Conservation (phyloP, 2,329 filamentous ascomycete genomes). For the Colletotrichum tropicale region DNA sequence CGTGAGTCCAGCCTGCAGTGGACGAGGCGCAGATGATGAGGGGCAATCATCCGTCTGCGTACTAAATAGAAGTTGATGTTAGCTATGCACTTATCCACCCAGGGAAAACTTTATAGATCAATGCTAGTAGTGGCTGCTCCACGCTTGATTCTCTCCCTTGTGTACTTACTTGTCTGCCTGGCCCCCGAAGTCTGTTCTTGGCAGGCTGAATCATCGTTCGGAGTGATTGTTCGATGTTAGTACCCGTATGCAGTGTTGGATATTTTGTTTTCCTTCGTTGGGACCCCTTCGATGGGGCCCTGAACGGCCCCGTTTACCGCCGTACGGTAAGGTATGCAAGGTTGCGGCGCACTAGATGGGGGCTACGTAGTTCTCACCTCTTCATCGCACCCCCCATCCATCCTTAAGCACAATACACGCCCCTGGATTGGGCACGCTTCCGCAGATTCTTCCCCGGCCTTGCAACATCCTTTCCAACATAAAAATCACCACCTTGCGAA, state of each 20-base stretch:
- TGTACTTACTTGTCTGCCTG: background rate
- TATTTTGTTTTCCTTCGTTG: background rate
- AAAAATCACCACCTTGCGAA: background rate
- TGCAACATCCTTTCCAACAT: background rate
- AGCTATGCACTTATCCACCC: too few relatives aligned
- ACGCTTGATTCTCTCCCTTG: background rate
- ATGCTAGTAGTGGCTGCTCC: too few relatives aligned
- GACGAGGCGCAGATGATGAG: too few relatives aligned
- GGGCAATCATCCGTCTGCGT: too few relatives aligned
- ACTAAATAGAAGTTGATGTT: too few relatives aligned
- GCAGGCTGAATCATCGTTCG: background rate
- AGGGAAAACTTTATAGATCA: too few relatives aligned
- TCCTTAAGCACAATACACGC: background rate
- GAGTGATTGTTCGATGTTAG: background rate
- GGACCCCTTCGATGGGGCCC: background rate
- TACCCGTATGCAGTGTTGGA: background rate
- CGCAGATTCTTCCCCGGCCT: background rate
- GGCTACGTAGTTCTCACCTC: background rate
- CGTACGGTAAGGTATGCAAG: background rate
- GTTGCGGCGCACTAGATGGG: background rate
- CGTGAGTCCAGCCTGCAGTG: too few relatives aligned
- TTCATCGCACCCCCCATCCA: background rate
- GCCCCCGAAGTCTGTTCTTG: background rate
- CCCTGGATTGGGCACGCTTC: background rate
- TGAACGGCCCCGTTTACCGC: background rate